These are phyloP conservation scores for Aspergillus bridgeri DNA, from an alignment of 495 filamentous ascomycete genomes.

Conservation along the genomic window DNA sequence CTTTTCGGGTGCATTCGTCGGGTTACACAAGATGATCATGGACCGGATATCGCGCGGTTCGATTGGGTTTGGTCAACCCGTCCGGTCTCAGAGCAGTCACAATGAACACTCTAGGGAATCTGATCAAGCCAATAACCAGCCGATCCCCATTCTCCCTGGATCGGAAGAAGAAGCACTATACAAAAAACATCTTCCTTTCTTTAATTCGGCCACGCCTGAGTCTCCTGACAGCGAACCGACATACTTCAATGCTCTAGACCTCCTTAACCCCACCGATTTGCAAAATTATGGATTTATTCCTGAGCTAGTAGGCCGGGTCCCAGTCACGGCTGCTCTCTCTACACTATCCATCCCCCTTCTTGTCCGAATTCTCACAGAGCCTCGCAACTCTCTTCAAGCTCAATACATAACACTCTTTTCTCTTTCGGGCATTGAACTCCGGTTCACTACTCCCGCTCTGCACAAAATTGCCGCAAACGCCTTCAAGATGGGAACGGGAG, in stretches of 20 bases:
- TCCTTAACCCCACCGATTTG: conserved; percentile 76
- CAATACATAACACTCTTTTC: conserved; percentile 86
- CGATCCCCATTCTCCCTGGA: conserved; percentile 43
- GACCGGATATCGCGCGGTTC: conserved; percentile 82
- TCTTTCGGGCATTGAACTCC: conserved; percentile 76
- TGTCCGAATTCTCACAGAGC: conserved; percentile 85
- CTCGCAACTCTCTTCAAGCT: conserved; percentile 76
- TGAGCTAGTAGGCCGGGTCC: conserved; percentile 87
- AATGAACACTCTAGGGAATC: conserved; percentile 23
- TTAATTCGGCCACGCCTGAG: conserved; percentile 39
- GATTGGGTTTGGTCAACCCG: conserved; percentile 86
- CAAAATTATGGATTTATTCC: conserved; percentile 93
- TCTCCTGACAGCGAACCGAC: conserved; percentile 36
- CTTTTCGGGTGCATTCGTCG: conserved; percentile 92
- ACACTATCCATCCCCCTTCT: conserved; percentile 76
- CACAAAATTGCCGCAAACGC: conserved; percentile 75
- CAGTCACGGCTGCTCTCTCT: conserved; percentile 78
- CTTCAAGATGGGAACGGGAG: conserved; percentile 75
- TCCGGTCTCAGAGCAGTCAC: conserved; percentile 48
- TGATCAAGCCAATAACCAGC: conserved; percentile 36
- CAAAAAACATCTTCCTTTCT: conserved; percentile 67
- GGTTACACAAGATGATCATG: conserved; percentile 83
- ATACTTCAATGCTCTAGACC: conserved; percentile 75
- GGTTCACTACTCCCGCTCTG: conserved; percentile 76
- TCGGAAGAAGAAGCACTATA: conserved; percentile 60